These are phyloP conservation scores for Fusarium secorum DNA, from an alignment of 2,329 filamentous ascomycete species.

Conservation along the genomic window DNA sequence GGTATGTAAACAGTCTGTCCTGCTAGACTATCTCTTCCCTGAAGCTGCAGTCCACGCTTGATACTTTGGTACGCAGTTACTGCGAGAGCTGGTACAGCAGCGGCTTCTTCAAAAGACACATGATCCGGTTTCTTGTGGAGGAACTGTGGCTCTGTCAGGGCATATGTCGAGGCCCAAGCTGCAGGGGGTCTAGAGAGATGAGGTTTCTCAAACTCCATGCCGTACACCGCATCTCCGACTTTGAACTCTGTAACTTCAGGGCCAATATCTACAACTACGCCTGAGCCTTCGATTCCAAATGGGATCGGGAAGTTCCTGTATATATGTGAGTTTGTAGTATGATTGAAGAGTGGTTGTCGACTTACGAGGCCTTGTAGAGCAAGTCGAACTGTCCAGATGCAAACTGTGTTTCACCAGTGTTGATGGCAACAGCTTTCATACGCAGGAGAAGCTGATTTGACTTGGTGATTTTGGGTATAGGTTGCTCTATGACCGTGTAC, in stretches of 20 bases:
- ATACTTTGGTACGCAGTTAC: slow-evolving; percentile 57
- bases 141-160: slow-evolving; percentile 46
- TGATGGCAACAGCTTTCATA: slow-evolving; percentile 49
- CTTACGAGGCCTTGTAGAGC: slow-evolving; percentile 43
- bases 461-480: slow-evolving; percentile 53
- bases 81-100: slow-evolving; percentile 48
- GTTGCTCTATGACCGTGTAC: slow-evolving; percentile 53
- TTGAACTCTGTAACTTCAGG: slow-evolving; percentile 39
- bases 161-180: slow-evolving; percentile 54
- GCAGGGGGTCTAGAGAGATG: slow-evolving; percentile 38
- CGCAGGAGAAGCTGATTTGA: slow-evolving; percentile 55
- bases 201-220: slow-evolving; percentile 49
- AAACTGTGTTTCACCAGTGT: slow-evolving; percentile 48
- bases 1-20: slow-evolving; percentile 62
- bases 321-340: not conserved
- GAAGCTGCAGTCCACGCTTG: slow-evolving; percentile 48
- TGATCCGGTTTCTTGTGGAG: slow-evolving; percentile 46
- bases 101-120: slow-evolving; percentile 48
- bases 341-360: not conserved
- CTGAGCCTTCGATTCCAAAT: slow-evolving; percentile 46
- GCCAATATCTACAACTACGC: slow-evolving; percentile 46
- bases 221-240: slow-evolving; percentile 52
- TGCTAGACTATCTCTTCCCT: slow-evolving; percentile 50
- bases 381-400: slow-evolving; percentile 40
- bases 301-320: slow-evolving; percentile 30